Conservation (phyloP, 1,139 yeast genomes). For the Saccharomyces hybrid region DNA sequence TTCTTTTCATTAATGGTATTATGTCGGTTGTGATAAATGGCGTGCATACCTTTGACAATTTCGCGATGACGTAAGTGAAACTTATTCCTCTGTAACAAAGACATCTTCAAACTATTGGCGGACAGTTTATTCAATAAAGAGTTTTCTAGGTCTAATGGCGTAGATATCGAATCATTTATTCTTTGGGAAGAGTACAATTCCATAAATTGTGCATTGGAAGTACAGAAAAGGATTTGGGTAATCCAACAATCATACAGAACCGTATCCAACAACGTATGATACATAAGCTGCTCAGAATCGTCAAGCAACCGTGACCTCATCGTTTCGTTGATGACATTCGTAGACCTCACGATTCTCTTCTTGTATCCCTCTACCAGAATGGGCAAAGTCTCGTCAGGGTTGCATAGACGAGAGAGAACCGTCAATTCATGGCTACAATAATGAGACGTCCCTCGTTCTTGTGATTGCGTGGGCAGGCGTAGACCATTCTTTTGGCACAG, state of each 20-base stretch:
- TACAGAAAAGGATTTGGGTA: conserved; percentile 7
- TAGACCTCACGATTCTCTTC: conserved; percentile 11
- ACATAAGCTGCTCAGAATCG: conserved; percentile 6
- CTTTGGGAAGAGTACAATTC: conserved; percentile 6
- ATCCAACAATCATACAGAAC: conserved; percentile 13
- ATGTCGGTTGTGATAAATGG: not conserved
- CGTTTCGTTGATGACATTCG: conserved; percentile 11
- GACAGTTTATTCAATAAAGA: not conserved
- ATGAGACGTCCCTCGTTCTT: not conserved
- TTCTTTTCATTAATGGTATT: not conserved
- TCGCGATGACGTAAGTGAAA: not conserved
- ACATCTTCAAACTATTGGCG: not conserved
- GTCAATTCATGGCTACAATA: conserved; percentile 2
- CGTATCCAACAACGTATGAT: conserved; percentile 11
- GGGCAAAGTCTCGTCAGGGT: conserved; percentile 9
- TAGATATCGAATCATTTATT: not conserved
- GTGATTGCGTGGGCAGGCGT: conserved; percentile 4
- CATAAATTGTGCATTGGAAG: conserved; percentile 5
- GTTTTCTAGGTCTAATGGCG: not conserved
- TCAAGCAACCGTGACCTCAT: conserved; percentile 6
- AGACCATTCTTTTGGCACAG: conserved; percentile 14
- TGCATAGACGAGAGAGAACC: conserved; percentile 10
- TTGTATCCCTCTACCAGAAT: conserved; percentile 10
- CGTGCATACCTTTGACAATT: not conserved
- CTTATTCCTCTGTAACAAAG: not conserved